Base-by-base conservation (phyloP, 2,329 filamentous ascomycete species). In the Epichloe coenophiala region DNA sequence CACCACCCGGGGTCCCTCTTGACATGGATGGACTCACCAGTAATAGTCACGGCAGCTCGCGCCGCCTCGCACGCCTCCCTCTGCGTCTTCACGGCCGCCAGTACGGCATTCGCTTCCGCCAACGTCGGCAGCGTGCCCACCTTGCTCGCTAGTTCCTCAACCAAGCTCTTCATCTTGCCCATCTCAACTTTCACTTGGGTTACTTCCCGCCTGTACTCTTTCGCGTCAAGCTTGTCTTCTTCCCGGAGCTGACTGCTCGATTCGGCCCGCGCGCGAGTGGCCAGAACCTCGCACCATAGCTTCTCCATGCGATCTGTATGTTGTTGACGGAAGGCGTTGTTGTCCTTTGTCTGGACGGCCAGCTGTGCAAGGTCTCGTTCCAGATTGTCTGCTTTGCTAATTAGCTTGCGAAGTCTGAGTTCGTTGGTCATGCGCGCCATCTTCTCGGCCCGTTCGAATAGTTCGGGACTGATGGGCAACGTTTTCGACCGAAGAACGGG, bases 391-490 rank as follows among this genome's bases (percentile, higher is more conserved):
- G 61, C 60, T 45, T 63, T 61, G 21, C 51, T 49, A 31, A 52
- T 48, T 21, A 68, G 53, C 35, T 58, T 51, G 38, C 61, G 64
- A 37, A 69, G 53, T 51, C 60, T 63, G 48, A 68, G 61, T 55
- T 69, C 66, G n/a, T 63, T 55, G 5, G 63, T 67, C 63, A 68
- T 68, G 41, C 54, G 58, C 5, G 66, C 62, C n/a, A 69, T 58
- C 35, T 63, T 60, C 3, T 66, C 61, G 39, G 66, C 64, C 31
- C 61, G 59, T 9, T 53, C 52, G 31, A 60, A 41, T 7, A 64
- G 50, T 33, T 46, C 38, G 15, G 37, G 37, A n/a, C 43, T 21
- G 39, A 45, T 31, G 27, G 37, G 8, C 8, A 23, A 45, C 13
- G 27, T 33, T 38, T 40, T 37, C 12, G 45, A 48, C 21, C 17